Evolutionary conservation across 768 basidiomycete species (phyloP).

Genomic region (Russula vinacea): DNA sequence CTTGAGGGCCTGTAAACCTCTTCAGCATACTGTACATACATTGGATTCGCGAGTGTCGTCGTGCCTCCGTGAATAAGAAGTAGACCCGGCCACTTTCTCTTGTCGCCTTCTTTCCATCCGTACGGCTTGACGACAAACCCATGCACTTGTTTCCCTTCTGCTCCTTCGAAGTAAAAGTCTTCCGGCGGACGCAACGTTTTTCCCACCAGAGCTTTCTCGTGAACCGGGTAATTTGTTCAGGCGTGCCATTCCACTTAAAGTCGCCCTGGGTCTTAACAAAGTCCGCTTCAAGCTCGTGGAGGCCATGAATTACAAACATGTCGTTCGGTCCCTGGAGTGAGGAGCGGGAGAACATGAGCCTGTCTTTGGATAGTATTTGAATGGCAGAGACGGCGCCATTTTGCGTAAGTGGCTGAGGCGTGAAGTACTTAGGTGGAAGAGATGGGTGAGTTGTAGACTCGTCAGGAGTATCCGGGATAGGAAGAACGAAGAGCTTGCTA

Average conservation of each 20-base stretch:
- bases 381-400: constrained; percentile 57
- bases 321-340: constrained; percentile 81
- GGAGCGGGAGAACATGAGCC: constrained; percentile 68
- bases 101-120: constrained; percentile 63
- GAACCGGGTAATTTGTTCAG: constrained; percentile 63
- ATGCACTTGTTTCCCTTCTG: constrained; percentile 69
- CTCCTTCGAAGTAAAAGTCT: constrained; percentile 89
- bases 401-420: constrained; percentile 59
- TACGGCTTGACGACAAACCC: constrained; percentile 82
- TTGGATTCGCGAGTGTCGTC: background rate
- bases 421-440: constrained; percentile 43
- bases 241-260: constrained; percentile 36
- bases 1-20: constrained; percentile 54
- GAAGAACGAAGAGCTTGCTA: constrained; percentile 68
- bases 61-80: constrained; percentile 80
- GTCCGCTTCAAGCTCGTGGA: constrained; percentile 42
- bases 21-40: constrained; percentile 8
- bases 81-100: constrained; percentile 68
- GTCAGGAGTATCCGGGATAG: constrained; percentile 59
- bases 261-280: constrained; percentile 26
- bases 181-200: constrained; percentile 64
- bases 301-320: constrained; percentile 57
- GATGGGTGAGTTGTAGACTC: constrained; percentile 52
- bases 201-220: constrained; percentile 52
- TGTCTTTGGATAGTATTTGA: constrained; percentile 55